Percentiles rank a stretch among this genome's conserved stretches.
Evolutionary conservation across 2,329 filamentous ascomycete species (phyloP).

Genomic region (Daldinia sp.): DNA sequence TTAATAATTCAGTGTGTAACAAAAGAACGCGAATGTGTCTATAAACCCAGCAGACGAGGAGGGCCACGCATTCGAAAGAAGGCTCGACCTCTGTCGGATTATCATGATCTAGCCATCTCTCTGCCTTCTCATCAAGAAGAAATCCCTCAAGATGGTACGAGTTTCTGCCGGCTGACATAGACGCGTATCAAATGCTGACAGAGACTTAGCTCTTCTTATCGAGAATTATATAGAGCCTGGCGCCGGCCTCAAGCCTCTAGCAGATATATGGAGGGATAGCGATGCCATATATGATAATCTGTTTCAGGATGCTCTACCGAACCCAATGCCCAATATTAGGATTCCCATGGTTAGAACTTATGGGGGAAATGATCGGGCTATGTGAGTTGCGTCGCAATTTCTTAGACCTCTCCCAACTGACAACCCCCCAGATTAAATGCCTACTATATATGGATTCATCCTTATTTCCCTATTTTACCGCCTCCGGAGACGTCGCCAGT

Average conservation of each 20-base stretch:
- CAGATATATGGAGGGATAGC: constrained; percentile 56
- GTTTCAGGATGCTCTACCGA: constrained; percentile 44
- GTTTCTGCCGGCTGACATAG: constrained; percentile 8
- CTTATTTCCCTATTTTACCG: constrained; percentile 59
- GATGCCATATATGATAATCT: constrained; percentile 58
- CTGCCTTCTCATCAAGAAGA: constrained; percentile 45
- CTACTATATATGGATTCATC: constrained; percentile 62
- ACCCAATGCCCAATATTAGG: constrained; percentile 30
- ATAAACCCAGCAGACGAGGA: constrained; percentile 54
- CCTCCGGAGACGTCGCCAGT: constrained; percentile 49
- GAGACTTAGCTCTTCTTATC: constrained; percentile 40
- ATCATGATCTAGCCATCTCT: constrained; percentile 42
- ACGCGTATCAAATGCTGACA: constrained; percentile 23
- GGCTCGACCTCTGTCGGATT: constrained; percentile 42
- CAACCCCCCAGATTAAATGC: constrained; percentile 52
- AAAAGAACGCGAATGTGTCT: constrained; percentile 53
- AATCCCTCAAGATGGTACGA: constrained; percentile 45
- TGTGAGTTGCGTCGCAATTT: constrained; percentile 47
- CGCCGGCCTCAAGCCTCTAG: constrained; percentile 56
- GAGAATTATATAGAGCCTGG: constrained; percentile 57
- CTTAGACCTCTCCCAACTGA: not conserved
- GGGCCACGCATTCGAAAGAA: constrained; percentile 55
- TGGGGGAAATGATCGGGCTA: constrained; percentile 49
- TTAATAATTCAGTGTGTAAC: constrained; percentile 49
- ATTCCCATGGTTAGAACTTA: constrained; percentile 54